These are phyloP conservation scores for Fraxinus anomala DNA, from an alignment of 257 asterid species.

Conservation along the genomic window DNA sequence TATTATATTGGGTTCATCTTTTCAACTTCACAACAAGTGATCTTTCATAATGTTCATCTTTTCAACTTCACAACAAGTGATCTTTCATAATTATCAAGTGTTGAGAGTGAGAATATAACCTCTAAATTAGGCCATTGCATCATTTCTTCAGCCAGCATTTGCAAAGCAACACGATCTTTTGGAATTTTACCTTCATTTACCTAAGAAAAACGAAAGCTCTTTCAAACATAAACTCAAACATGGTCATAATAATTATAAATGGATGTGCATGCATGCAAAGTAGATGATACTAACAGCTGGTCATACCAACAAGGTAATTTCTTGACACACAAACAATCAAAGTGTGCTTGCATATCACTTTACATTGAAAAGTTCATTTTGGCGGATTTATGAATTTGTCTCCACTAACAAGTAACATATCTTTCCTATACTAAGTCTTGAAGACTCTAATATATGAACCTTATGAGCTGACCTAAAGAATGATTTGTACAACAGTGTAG, in stretches of 20 bases:
- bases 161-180: slow-evolving; percentile 59
- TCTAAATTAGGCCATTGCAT: slow-evolving; percentile 90
- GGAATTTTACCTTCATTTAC: slow-evolving; percentile 89
- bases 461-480: not conserved
- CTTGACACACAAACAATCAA: not conserved
- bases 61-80: slow-evolving; percentile 2
- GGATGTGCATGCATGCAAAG: not conserved
- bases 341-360: not conserved
- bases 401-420: not conserved
- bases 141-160: slow-evolving; percentile 90
- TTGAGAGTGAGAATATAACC: slow-evolving; percentile 40
- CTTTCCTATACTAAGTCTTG: not conserved
- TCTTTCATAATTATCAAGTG: slow-evolving; percentile 10
- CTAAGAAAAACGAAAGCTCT: slow-evolving; percentile 34
- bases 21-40: slow-evolving; percentile 2
- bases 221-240: slow-evolving; percentile 7
- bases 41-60: not conserved
- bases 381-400: not conserved
- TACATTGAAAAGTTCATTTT: not conserved
- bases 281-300: not conserved
- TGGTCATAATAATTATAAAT: not conserved
- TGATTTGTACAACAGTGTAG: not conserved
- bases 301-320: not conserved
- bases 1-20: not conserved
- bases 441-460: not conserved